These are phyloP conservation scores for Geosmithia flava DNA, from an alignment of 2,329 filamentous ascomycete genomes.

Conservation along the genomic window DNA sequence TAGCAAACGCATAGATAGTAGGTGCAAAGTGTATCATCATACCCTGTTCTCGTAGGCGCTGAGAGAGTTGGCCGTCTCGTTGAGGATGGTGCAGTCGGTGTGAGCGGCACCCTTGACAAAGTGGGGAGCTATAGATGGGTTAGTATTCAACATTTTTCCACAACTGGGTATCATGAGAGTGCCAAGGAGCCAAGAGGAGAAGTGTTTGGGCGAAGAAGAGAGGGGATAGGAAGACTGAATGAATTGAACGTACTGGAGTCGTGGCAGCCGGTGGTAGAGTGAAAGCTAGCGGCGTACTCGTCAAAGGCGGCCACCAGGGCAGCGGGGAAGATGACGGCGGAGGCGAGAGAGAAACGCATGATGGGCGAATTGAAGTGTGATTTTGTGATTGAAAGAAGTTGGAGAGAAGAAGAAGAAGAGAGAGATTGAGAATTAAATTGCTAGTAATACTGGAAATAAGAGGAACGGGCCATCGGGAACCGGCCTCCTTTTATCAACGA, in stretches of 20 bases:
- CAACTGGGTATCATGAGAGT: background rate
- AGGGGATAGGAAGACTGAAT: background rate
- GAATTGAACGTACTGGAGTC: background rate
- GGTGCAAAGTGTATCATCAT: background rate
- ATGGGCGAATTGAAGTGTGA: background rate
- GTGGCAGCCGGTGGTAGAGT: background rate
- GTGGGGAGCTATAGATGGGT: background rate
- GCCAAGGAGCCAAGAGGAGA: background rate
- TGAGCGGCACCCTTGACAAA: background rate
- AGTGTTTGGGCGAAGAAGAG: background rate
- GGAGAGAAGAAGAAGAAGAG: background rate
- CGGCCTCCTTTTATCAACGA: too few relatives aligned
- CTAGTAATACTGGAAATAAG: too few relatives aligned
- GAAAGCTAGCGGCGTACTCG: background rate
- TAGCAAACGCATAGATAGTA: background rate
- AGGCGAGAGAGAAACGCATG: background rate
- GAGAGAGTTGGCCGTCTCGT: conserved; percentile 1
- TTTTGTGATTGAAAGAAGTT: background rate
- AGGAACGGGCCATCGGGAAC: too few relatives aligned
- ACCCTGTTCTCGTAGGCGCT: conserved; percentile 1
- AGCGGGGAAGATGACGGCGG: background rate
- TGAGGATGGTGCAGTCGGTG: background rate
- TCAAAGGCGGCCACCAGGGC: background rate
- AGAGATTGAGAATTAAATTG: background rate
- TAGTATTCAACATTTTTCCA: background rate